These are phyloP conservation scores for Gillenia trifoliata DNA, from an alignment of 306 rosid species.

Conservation along the genomic window DNA sequence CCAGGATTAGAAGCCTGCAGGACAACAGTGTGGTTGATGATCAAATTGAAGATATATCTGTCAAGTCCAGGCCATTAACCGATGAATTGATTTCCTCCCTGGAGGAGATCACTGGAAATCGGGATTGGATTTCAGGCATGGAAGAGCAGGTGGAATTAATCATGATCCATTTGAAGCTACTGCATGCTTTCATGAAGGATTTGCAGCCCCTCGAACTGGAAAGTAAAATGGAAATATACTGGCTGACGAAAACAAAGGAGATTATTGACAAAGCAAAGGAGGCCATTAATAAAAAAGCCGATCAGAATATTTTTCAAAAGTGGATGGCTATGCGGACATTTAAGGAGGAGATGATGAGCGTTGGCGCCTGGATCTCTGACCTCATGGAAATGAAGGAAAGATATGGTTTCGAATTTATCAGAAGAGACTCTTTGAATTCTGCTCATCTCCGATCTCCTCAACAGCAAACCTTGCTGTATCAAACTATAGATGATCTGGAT, in stretches of 20 bases:
- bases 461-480: background rate
- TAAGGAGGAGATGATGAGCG: background rate
- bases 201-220: background rate
- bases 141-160: background rate
- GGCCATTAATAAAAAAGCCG: background rate
- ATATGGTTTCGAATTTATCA: background rate
- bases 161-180: background rate
- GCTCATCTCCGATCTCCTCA: background rate
- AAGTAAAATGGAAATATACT: conserved; percentile 2
- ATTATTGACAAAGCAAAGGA: background rate
- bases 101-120: no score
- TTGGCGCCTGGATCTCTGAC: background rate
- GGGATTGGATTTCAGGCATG: background rate
- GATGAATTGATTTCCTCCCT: background rate
- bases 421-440: background rate
- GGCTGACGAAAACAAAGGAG: conserved; percentile 1
- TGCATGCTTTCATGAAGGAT: conserved; percentile 9
- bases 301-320: background rate
- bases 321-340: background rate
- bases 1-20: background rate
- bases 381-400: conserved; percentile 2
- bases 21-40: background rate
- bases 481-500: background rate
- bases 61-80: no score
- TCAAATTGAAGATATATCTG: background rate